phyloP scores from a whole-genome alignment of 805 yeast genomes.

The Myxozyma geophila region DNA sequence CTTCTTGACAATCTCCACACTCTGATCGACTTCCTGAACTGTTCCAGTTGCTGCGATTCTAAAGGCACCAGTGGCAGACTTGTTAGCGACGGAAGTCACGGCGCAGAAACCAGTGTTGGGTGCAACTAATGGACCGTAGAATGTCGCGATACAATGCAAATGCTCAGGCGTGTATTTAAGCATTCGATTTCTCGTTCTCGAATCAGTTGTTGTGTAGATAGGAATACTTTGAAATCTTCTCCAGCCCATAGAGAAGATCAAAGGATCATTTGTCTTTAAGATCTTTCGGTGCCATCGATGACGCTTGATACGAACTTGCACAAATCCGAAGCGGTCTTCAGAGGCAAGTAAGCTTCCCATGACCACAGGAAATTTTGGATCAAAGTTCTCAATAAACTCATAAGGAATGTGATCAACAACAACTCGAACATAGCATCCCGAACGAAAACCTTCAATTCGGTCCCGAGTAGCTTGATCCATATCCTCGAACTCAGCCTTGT shows the following conservation, averaged over 20 bases:
- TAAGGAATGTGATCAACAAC: conserved; percentile 84
- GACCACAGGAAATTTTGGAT: conserved; percentile 82
- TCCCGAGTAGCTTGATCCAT: conserved; percentile 78
- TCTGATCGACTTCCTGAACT: conserved; percentile 86
- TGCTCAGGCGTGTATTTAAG: conserved; percentile 98
- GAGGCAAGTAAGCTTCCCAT: conserved; percentile 90
- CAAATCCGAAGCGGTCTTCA: conserved; percentile 89
- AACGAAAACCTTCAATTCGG: conserved; percentile 85
- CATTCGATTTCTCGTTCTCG: conserved; percentile 97
- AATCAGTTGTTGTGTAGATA: conserved; percentile 92
- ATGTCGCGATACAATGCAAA: conserved; percentile 92
- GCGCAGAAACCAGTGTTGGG: conserved; percentile 98
- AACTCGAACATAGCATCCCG: conserved; percentile 91
- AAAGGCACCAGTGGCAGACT: conserved; percentile 85
- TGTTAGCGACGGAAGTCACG: conserved; percentile 81
- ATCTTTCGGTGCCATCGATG: conserved; percentile 99
- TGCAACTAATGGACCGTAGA: conserved; percentile 95
- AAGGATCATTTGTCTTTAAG: conserved; percentile 91
- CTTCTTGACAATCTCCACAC: conserved; percentile 92
- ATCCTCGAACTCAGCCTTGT: conserved; percentile 65
- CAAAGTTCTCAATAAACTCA: conserved; percentile 85
- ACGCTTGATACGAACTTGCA: conserved; percentile 92
- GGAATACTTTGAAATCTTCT: conserved; percentile 97
- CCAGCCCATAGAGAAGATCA: conserved; percentile 95
- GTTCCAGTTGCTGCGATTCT: conserved; percentile 97